phyloP scores from a whole-genome alignment of 2,329 filamentous ascomycete genomes.

The Zymoseptoria brevis region DNA sequence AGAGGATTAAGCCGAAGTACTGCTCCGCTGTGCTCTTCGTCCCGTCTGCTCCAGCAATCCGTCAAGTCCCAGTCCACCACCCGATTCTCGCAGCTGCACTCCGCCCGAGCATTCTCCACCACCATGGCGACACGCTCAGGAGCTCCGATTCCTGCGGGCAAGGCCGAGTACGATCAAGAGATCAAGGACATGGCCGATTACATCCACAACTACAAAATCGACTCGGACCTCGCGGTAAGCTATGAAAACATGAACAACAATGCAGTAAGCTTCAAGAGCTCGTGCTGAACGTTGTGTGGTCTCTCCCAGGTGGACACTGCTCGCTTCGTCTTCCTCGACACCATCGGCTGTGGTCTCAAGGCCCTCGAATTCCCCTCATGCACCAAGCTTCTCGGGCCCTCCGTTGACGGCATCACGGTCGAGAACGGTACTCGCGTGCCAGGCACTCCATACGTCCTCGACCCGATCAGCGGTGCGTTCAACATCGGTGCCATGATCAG shows the following conservation, averaged over 20 bases:
- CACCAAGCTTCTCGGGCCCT: slow-evolving; percentile 84
- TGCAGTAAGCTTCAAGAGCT: not conserved
- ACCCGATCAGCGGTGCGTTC: slow-evolving; percentile 92
- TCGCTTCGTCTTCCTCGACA: slow-evolving; percentile 93
- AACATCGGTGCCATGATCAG: slow-evolving; percentile 98
- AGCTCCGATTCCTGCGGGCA: slow-evolving; percentile 25
- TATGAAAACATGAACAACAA: slow-evolving; percentile 13
- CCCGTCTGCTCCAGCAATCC: slow-evolving; percentile 18
- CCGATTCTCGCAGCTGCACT: slow-evolving; percentile 12
- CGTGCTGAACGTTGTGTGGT: slow-evolving; percentile 14
- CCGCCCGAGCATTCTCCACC: slow-evolving; percentile 24
- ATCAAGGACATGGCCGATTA: slow-evolving; percentile 93
- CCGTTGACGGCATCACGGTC: slow-evolving; percentile 82
- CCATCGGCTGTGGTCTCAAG: slow-evolving; percentile 91
- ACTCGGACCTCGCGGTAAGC: slow-evolving; percentile 85
- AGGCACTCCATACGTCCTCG: slow-evolving; percentile 87
- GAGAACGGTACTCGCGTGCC: slow-evolving; percentile 88
- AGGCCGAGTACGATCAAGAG: slow-evolving; percentile 66
- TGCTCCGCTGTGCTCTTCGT: slow-evolving; percentile 24
- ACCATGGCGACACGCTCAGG: slow-evolving; percentile 26
- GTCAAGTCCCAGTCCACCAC: slow-evolving; percentile 7
- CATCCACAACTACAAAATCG: slow-evolving; percentile 82
- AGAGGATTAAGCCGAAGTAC: slow-evolving; percentile 22
- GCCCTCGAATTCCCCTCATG: slow-evolving; percentile 93
- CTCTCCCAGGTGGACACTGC: slow-evolving; percentile 75